These are phyloP conservation scores for Diaporthe capsici DNA, from an alignment of 2,329 filamentous ascomycete species.

Conservation along the genomic window DNA sequence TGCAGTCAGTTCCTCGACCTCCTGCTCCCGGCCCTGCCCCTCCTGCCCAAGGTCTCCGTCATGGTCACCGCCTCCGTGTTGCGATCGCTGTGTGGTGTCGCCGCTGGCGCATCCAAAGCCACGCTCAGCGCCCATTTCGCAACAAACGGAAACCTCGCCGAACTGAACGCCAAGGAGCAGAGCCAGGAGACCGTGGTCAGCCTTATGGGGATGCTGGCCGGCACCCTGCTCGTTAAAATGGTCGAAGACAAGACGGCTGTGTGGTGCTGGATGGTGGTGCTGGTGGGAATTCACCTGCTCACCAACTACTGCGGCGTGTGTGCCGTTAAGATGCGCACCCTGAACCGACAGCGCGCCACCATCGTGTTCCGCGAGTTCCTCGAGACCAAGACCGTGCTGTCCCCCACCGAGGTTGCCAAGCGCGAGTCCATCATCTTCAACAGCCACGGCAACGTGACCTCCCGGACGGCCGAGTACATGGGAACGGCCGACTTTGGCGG, in stretches of 20 bases:
- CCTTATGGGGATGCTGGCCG: slow-evolving; percentile 86
- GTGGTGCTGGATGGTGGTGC: slow-evolving; percentile 78
- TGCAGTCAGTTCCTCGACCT: slow-evolving; percentile 88
- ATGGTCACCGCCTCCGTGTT: slow-evolving; percentile 66
- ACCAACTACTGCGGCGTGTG: slow-evolving; percentile 91
- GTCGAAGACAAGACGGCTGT: slow-evolving; percentile 81
- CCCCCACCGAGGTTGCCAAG: slow-evolving; percentile 75
- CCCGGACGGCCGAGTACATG: slow-evolving; percentile 52
- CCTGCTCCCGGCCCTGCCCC: slow-evolving; percentile 79
- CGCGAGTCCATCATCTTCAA: slow-evolving; percentile 76
- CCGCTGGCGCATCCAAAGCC: slow-evolving; percentile 90
- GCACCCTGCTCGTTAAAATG: slow-evolving; percentile 83
- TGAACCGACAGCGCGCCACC: slow-evolving; percentile 89
- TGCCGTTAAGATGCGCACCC: slow-evolving; percentile 83
- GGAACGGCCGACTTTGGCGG: slow-evolving; percentile 53
- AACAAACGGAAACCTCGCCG: slow-evolving; percentile 86
- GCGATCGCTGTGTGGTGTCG: slow-evolving; percentile 84
- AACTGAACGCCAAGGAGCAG: slow-evolving; percentile 94
- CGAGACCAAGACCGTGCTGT: slow-evolving; percentile 65
- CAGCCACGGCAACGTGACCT: slow-evolving; percentile 59
- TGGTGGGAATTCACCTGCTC: slow-evolving; percentile 82
- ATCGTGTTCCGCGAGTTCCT: slow-evolving; percentile 78
- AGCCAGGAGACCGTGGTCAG: slow-evolving; percentile 96
- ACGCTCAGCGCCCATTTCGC: slow-evolving; percentile 95
- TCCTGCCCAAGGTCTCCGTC: slow-evolving; percentile 62